Evolutionary conservation across 2,329 filamentous ascomycete genomes (phyloP), one percentile per base, ranked within the genome.

Genomic region (Penicillium brevicompactum): DNA sequence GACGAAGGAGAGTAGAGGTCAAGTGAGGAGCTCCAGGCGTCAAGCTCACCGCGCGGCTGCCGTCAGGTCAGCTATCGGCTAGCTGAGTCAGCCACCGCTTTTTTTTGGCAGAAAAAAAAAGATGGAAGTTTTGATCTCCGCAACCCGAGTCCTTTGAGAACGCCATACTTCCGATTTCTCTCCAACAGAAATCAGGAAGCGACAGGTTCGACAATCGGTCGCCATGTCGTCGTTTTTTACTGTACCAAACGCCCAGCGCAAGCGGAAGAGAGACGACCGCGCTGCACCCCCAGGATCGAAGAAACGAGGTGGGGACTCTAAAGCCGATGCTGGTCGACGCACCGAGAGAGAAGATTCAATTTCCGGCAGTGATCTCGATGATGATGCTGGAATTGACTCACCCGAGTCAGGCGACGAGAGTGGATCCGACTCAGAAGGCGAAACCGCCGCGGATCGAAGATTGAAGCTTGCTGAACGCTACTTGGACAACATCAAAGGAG

Each of bases 161-260:
- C 44, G 37, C 51, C 44, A 55, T 48, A 49, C 47, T 43, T 41
- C 54, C 45, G 34, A 47, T 60, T 49, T 43, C 24, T 55, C 54
- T 56, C 55, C 24, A 31, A 40, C 49, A 37, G 58, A 50, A 22
- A 42, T 46, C 37, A 31, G 46, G 53, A 49, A 52, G 43, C 27
- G 58, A 51, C 45, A 37, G 46, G 42, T 13, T 38, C 16, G 37
- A 43, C 18, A 51, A 44, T 42, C 55, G 46, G 27, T 48, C 45
- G 52, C 32, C 37, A 95, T 96, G 92, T 96, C 93, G 69, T 96
- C 92, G 38, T 99, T 97, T 77, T 99, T 99, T 77, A 96, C 92
- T 49, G 80, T 88, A 38, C 92, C 94, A 5, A 89, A 89, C 40
- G 88, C 89, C 48, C 89, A 93, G 70, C 91, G 90, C 79, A 97